Evolutionary conservation across 768 basidiomycete genomes (phyloP), one percentile per base, ranked within the genome.

Genomic region (Panaeolus papilionaceus): DNA sequence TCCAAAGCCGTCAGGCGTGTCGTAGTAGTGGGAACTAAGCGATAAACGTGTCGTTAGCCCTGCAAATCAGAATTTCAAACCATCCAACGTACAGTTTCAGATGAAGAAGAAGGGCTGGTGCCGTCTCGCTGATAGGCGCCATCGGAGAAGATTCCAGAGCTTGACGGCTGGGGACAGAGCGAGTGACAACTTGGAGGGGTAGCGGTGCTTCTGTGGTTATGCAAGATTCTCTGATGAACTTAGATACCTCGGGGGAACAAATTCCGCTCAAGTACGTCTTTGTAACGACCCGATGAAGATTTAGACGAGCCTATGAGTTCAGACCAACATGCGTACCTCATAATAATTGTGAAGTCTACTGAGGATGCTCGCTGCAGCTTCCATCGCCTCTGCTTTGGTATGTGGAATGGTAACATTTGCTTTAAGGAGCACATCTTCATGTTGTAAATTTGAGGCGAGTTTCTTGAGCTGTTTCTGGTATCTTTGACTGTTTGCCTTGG

Each of bases 1-100:
- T 23, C 90, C 90, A 47, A 90, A 88, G 1, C 84, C 86, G 10
- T 82, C 78, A 0, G 83, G 81, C 26, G 79, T 85, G 26, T 88
- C 84, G 63, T 88, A 88, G 70, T 88, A 82, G 0, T 88, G 76
- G 0, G 86, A 85, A 0, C 79, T 82, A 63, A 37, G 26, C 5
- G 14, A 47, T n/a, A 20, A 20, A n/a, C 2, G 44, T 47, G 44
- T 6, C 12, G 4, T 54, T 3, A 47, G 14, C n/a, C 3, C 4
- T 0, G 20, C 0, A 5, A 5, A 20, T 47, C 20, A 3, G 10
- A 10, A 26, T 23, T 23, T 23, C 23, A 23, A 23, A 64, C 2
- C 47, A 23, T 28, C 18, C 28, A 47, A 66, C 75, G 42, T 14
- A 79, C 66, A 85, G 81, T 71, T 85, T 87, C 78, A 87, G 83